Evolutionary conservation across 176 grass and related monocot genomes (phyloP).

Genomic region (Lolium rigidum): DNA sequence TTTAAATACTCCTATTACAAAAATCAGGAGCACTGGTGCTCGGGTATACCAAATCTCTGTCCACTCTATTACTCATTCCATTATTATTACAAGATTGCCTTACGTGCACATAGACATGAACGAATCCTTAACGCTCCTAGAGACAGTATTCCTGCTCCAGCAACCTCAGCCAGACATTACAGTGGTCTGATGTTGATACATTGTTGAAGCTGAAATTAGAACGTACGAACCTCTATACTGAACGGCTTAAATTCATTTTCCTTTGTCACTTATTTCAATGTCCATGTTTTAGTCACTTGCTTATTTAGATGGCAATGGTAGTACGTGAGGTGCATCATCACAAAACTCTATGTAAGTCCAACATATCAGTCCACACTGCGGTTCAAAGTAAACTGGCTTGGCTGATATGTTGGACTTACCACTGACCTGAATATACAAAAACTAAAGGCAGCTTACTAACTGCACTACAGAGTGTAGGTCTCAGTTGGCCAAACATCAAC

Average conservation of each 20-base stretch:
- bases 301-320: background rate
- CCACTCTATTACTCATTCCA: no score
- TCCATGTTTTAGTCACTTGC: background rate
- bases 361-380: background rate
- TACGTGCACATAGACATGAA: no score
- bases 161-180: background rate
- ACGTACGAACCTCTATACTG: background rate
- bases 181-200: background rate
- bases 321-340: background rate
- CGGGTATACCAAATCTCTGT: no score
- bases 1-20: no score
- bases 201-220: background rate
- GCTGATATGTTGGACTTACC: background rate
- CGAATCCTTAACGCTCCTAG: no score
- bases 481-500: conserved; percentile 19
- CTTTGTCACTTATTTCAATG: no score
- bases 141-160: background rate
- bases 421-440: background rate
- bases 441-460: background rate
- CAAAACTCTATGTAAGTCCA: background rate
- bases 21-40: no score
- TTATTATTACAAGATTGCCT: no score
- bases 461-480: background rate
- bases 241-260: background rate
- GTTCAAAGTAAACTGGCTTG: background rate